These are phyloP conservation scores for Paracoccidioides brasiliensis DNA, from an alignment of 2,329 filamentous ascomycete species.

Conservation along the genomic window DNA sequence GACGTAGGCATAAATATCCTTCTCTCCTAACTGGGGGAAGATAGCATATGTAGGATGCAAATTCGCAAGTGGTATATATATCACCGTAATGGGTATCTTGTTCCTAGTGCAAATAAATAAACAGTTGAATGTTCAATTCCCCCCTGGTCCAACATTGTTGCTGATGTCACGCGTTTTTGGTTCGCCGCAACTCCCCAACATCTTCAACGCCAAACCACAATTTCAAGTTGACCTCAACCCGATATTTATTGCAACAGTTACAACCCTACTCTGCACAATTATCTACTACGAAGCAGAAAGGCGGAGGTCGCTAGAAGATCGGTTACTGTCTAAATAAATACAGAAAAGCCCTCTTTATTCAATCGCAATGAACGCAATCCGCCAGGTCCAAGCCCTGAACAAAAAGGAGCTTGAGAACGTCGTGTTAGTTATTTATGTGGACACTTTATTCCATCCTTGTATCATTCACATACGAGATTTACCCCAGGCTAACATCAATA, in stretches of 20 bases:
- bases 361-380: slow-evolving; percentile 75
- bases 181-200: background rate
- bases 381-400: slow-evolving; percentile 83
- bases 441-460: background rate
- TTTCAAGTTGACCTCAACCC: background rate
- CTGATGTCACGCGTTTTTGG: slow-evolving; percentile 10
- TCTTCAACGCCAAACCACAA: background rate
- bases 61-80: background rate
- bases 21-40: background rate
- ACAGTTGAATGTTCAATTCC: background rate
- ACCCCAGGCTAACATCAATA: too few relatives aligned
- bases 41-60: too few relatives aligned
- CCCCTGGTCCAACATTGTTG: background rate
- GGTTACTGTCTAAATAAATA: background rate
- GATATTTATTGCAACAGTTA: background rate
- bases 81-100: background rate
- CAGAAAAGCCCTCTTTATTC: background rate
- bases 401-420: slow-evolving; percentile 86
- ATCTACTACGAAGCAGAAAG: background rate
- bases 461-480: too few relatives aligned
- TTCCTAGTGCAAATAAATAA: background rate
- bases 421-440: slow-evolving; percentile 36
- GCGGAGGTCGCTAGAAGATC: background rate
- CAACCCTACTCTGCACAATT: background rate
- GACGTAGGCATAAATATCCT: background rate